Conservation (phyloP, 257 asterid species). For the Cordia subcordata region DNA sequence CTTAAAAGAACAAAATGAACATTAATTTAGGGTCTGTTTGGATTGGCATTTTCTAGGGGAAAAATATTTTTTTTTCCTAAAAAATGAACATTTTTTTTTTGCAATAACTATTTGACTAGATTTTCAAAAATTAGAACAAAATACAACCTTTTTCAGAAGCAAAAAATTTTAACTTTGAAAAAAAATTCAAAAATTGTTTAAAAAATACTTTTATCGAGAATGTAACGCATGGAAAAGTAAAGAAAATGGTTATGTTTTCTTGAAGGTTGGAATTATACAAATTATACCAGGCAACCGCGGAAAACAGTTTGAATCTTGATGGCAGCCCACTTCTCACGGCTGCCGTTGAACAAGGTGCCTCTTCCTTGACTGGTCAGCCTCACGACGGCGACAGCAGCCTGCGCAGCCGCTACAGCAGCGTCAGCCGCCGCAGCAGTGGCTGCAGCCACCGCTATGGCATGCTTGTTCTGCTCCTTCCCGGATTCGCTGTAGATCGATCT, state of each 20-base stretch:
- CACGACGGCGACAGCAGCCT: constrained; percentile 78
- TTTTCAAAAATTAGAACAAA: too few species aligned
- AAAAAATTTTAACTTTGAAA: too few species aligned
- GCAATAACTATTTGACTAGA: too few species aligned
- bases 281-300: constrained; percentile 65
- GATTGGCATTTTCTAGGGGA: too few species aligned
- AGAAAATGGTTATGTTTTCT: neutral
- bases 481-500: constrained; percentile 41
- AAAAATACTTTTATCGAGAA: too few species aligned
- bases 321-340: constrained; percentile 54
- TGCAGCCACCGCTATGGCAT: constrained; percentile 90
- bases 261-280: neutral
- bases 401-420: constrained; percentile 75
- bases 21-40: too few species aligned
- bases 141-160: too few species aligned
- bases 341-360: constrained; percentile 24
- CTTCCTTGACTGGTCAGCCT: constrained; percentile 69
- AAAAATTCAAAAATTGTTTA: too few species aligned
- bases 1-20: too few species aligned
- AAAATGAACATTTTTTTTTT: too few species aligned
- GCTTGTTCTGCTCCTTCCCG: constrained; percentile 59
- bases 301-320: constrained; percentile 56
- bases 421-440: constrained; percentile 90
- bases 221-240: neutral
- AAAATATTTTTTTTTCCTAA: too few species aligned